Conservation (phyloP, 2,329 filamentous ascomycete genomes). For the Fusarium proliferatum region DNA sequence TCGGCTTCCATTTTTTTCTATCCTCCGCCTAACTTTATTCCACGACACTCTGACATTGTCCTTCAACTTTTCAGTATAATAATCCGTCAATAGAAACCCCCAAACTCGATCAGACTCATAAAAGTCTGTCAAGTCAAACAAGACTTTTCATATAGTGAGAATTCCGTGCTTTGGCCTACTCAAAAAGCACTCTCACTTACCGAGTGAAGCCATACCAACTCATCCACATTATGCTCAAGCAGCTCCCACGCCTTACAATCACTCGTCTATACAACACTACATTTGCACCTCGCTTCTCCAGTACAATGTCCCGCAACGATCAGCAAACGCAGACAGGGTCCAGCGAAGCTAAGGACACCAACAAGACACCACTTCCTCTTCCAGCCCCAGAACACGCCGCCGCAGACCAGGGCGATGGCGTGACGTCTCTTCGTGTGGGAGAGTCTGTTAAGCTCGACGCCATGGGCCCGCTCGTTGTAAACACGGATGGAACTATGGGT, state of each 20-base stretch:
- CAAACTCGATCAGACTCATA: not conserved
- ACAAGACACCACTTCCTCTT: slow-evolving; percentile 25
- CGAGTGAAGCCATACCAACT: slow-evolving; percentile 10
- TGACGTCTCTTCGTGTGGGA: slow-evolving; percentile 41
- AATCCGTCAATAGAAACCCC: not conserved
- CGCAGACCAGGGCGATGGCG: slow-evolving; percentile 37
- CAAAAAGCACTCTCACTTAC: not conserved
- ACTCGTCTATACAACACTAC: slow-evolving; percentile 8
- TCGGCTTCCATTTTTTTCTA: slow-evolving; percentile 31
- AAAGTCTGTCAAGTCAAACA: not conserved
- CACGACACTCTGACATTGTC: not conserved
- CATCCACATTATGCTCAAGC: slow-evolving; percentile 27
- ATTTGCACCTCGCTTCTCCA: slow-evolving; percentile 11
- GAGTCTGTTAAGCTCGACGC: slow-evolving; percentile 69
- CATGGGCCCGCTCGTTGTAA: slow-evolving; percentile 79
- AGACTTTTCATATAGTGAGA: not conserved
- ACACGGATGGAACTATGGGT: slow-evolving; percentile 76
- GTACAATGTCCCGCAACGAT: slow-evolving; percentile 12
- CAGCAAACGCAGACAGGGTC: slow-evolving; percentile 10
- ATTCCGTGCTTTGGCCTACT: not conserved
- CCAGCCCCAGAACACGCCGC: slow-evolving; percentile 40
- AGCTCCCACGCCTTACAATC: slow-evolving; percentile 24
- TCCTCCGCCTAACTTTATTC: not conserved
- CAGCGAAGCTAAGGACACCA: slow-evolving; percentile 4
- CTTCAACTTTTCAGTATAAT: not conserved